A percentile compares a stretch with the other conserved stretches of the same genome.
Conservation (phyloP, 208 protist genomes). For the Jaenimonas drosophilae region DNA sequence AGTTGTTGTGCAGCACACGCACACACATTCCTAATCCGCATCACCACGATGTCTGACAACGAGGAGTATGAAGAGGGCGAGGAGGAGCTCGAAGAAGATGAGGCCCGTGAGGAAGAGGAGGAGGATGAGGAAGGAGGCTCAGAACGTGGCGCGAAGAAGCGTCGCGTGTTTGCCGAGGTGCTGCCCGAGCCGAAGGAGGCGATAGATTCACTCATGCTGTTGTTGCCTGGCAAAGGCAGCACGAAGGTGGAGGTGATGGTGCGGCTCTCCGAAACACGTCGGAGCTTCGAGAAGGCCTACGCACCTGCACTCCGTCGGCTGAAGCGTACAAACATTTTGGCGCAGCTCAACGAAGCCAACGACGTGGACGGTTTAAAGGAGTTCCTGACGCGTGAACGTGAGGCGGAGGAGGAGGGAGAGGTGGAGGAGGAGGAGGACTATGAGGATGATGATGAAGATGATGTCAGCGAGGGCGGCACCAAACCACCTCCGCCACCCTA, state of each 20-base stretch:
- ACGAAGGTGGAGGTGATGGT: neutral
- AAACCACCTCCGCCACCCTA: constrained; percentile 14
- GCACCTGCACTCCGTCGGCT: neutral
- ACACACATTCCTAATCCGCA: neutral
- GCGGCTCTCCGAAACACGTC: neutral
- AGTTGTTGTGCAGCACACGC: neutral
- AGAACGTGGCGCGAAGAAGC: constrained; percentile 1
- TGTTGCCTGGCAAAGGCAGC: neutral
- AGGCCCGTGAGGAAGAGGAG: constrained; percentile 8
- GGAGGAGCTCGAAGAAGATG: constrained; percentile 4
- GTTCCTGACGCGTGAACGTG: neutral
- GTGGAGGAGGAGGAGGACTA: constrained; percentile 16
- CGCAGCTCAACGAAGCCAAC: constrained; percentile 4
- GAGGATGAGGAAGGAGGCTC: constrained; percentile 17
- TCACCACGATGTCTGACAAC: neutral
- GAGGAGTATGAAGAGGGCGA: constrained; percentile 7
- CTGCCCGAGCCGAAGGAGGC: neutral
- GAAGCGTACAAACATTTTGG: neutral
- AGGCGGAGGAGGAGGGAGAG: constrained; percentile 15
- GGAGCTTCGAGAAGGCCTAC: neutral
- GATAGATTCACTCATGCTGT: neutral
- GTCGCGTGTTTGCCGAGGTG: neutral
- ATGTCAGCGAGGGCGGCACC: neutral
- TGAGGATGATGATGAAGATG: constrained; percentile 6
- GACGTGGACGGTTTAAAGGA: constrained; percentile 6